Conservation (phyloP, 805 yeast species). For the Sporopachydermia lactativora region DNA sequence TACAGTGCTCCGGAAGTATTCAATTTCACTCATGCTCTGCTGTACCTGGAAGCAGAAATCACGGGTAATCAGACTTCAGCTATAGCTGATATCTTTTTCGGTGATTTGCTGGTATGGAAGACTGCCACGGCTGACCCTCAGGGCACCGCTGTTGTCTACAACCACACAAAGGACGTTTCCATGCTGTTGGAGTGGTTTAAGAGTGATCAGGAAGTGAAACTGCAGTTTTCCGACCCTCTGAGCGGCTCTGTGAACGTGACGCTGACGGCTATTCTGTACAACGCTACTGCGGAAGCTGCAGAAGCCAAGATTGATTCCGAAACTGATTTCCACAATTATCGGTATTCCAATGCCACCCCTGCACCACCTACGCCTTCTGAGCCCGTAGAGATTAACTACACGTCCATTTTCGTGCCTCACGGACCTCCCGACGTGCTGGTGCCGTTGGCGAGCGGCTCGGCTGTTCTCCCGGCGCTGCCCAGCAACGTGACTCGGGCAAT, state of each 20-base stretch:
- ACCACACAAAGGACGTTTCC: conserved; percentile 29
- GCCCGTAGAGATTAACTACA: too few species aligned
- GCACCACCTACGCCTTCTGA: neutral
- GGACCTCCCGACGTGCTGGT: neutral
- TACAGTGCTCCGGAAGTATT: neutral
- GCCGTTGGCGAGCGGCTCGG: neutral
- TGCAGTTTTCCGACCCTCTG: conserved; percentile 32
- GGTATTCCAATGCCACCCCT: neutral
- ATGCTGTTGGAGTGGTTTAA: neutral
- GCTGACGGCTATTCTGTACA: conserved; percentile 37
- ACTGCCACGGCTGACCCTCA: conserved; percentile 76
- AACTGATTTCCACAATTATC: neutral
- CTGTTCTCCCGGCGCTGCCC: neutral
- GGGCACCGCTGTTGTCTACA: conserved; percentile 30
- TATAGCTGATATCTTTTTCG: neutral
- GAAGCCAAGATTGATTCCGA: neutral
- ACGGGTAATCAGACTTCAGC: neutral
- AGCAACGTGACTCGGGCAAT: neutral
- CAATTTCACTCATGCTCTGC: neutral
- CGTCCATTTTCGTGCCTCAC: neutral
- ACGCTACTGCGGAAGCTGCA: conserved; percentile 29
- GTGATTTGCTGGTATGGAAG: conserved; percentile 42
- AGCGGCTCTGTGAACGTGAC: conserved; percentile 48
- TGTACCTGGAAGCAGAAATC: neutral
- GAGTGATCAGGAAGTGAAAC: conserved; percentile 18